phyloP scores from a whole-genome alignment of 257 asterid species.

The Parsonsia alboflavescens region DNA sequence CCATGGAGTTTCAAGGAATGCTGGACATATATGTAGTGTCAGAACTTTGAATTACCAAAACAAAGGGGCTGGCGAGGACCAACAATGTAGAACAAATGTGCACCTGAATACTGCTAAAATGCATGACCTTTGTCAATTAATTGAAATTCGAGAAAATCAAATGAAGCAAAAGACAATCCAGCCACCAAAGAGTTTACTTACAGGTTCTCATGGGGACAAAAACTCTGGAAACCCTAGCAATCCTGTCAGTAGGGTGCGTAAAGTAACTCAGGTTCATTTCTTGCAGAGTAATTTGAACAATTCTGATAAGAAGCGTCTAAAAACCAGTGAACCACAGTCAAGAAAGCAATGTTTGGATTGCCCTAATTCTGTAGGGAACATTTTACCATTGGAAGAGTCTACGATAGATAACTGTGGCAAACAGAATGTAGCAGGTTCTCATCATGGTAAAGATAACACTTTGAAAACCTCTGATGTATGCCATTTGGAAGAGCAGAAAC shows the following conservation, averaged over 20 bases:
- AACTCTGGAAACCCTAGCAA: conserved; percentile 10
- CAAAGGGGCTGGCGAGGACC: conserved; percentile 18
- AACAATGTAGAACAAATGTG: conserved; percentile 16
- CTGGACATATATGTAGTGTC: conserved; percentile 14
- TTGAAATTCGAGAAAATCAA: conserved; percentile 37
- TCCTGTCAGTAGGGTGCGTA: conserved; percentile 13
- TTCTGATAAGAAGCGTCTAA: conserved; percentile 36
- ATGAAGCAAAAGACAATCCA: conserved; percentile 30
- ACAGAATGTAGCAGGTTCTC: conserved; percentile 4
- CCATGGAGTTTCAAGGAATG: conserved; percentile 26
- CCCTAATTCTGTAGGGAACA: conserved; percentile 7
- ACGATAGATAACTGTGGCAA: conserved; percentile 13
- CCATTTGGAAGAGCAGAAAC: conserved; percentile 15
- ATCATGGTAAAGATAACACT: conserved; percentile 8
- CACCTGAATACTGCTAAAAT: conserved; percentile 23
- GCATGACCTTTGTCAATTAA: conserved; percentile 42
- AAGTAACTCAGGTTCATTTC: conserved; percentile 20
- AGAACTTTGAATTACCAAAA: conserved; percentile 18
- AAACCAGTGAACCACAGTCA: conserved; percentile 20
- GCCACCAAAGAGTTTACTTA: conserved; percentile 21
- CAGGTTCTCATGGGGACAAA: conserved; percentile 9
- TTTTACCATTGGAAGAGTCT: conserved; percentile 19
- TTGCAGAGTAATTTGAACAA: conserved; percentile 17
- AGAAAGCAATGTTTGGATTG: conserved; percentile 11
- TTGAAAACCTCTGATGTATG: conserved; percentile 3